Percentiles rank a stretch among this genome's conserved stretches.
phyloP scores from a whole-genome alignment of 306 rosid species.

The Albizia julibrissin region DNA sequence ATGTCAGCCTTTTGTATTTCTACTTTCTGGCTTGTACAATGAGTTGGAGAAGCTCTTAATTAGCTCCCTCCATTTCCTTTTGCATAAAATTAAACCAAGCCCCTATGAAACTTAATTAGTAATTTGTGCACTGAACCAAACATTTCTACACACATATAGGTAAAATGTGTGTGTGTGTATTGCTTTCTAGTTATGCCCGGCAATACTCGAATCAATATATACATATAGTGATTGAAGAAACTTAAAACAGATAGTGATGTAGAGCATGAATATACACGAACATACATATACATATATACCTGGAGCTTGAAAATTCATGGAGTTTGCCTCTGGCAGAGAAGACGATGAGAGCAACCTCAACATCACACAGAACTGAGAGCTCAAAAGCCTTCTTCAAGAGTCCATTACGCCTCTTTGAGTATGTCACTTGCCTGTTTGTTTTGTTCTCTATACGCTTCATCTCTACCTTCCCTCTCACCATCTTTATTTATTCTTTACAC shows the following conservation, averaged over 20 bases:
- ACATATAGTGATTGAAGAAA: neutral
- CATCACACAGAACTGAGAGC: slow-evolving; percentile 81
- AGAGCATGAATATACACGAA: neutral
- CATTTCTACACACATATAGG: neutral
- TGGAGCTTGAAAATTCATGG: slow-evolving; percentile 48
- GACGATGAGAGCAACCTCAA: slow-evolving; percentile 47
- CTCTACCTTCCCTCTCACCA: slow-evolving; percentile 94
- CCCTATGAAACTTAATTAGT: neutral
- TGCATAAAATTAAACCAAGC: neutral
- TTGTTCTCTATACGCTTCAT: slow-evolving; percentile 67
- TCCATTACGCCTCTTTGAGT: slow-evolving; percentile 75
- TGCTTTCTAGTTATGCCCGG: no score
- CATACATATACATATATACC: neutral
- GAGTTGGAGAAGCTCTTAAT: neutral
- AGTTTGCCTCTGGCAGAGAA: slow-evolving; percentile 53
- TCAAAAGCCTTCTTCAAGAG: slow-evolving; percentile 86
- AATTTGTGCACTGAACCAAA: neutral
- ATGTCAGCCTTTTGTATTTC: neutral
- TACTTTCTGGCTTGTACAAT: neutral
- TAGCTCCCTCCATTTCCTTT: neutral
- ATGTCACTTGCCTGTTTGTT: slow-evolving; percentile 81
- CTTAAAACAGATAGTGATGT: neutral
- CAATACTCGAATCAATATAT: no score
- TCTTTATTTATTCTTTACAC: slow-evolving; percentile 23
- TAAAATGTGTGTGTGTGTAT: no score